These are phyloP conservation scores for Entonaema liquescens DNA, from an alignment of 495 filamentous ascomycete species.

Conservation along the genomic window DNA sequence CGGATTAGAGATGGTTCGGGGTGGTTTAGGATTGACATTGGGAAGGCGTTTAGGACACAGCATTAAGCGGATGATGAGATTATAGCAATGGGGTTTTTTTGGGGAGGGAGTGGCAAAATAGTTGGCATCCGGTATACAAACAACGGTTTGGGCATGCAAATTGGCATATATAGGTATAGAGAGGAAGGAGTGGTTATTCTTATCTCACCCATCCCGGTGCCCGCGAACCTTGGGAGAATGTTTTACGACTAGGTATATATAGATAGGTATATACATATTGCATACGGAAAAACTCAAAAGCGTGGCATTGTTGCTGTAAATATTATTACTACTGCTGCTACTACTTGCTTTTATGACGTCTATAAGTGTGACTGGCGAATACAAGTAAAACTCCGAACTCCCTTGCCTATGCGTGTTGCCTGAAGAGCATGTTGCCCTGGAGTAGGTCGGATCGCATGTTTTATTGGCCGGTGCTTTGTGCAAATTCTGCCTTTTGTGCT, in stretches of 20 bases:
- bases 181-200: slow-evolving; percentile 9
- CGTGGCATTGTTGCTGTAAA: slow-evolving; percentile 2
- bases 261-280: slow-evolving; percentile 32
- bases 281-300: slow-evolving; percentile 15
- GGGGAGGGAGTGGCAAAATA: slow-evolving; percentile 8
- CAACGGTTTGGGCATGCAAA: slow-evolving; percentile 23
- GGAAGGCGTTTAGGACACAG: slow-evolving; percentile 26
- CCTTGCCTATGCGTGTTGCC: slow-evolving; percentile 17
- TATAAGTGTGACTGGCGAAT: background rate
- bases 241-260: slow-evolving; percentile 25
- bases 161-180: slow-evolving; percentile 29
- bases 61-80: slow-evolving; percentile 35
- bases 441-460: background rate
- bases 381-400: slow-evolving; percentile 26
- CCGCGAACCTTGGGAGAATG: slow-evolving; percentile 17
- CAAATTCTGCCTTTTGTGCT: slow-evolving; percentile 53
- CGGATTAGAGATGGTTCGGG: slow-evolving; percentile 23
- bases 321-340: too few species aligned
- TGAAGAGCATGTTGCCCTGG: background rate
- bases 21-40: slow-evolving; percentile 38
- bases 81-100: slow-evolving; percentile 15
- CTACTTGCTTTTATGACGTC: background rate
- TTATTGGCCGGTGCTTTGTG: slow-evolving; percentile 44
- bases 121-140: slow-evolving; percentile 11
- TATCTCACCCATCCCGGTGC: slow-evolving; percentile 10